Evolutionary conservation across 495 filamentous ascomycete genomes (phyloP), one percentile per base, ranked within the genome.

Genomic region (Aspergillus nidulans): DNA sequence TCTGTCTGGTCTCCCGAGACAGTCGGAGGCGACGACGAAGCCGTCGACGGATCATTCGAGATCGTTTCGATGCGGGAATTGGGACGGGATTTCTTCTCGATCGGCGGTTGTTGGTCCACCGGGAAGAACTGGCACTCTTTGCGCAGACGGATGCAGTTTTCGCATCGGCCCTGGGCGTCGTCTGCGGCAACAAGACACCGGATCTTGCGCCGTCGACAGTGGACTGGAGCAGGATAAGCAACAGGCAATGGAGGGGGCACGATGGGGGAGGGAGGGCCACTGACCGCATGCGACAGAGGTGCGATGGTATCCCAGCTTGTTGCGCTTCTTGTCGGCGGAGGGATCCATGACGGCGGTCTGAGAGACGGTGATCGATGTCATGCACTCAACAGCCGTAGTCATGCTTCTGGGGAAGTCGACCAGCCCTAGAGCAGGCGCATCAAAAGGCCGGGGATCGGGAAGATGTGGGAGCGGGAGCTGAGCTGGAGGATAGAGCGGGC

Each of bases 221-320:
- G 92, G 34, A 87, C 94, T 97, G 59, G 16, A 40, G 15, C 36
- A 45, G 45, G 26, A 64, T 66, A 18, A 65, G 62, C 16, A 49
- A 34, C 41, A 5, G n/a, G n/a, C n/a, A 12, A 20, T 18, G 39
- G 24, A 36, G 16, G 16, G 20, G 25, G 39, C 13, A 44, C 6
- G 24, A 23, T 7, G 34, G 15, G 6, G n/a, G 4, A 26, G 30
- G 7, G 41, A 34, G 16, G 38, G 30, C 48, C 36, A 85, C 91
- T 85, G 81, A 98, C 94, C 88, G 79, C 94, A 98, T 60, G 94
- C 94, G 68, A 97, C 90, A 52, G 94, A 95, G 32, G 91, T 97
- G 54, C 94, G 86, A 77, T 97, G 92, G 70, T 98, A 98, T 26
- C 94, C 94, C 49, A 98, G 79, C 72, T 95, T 97, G 69, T 97